Evolutionary conservation across 257 asterid genomes (phyloP), one percentile per base, ranked within the genome.

Genomic region (Fraxinus americana): DNA sequence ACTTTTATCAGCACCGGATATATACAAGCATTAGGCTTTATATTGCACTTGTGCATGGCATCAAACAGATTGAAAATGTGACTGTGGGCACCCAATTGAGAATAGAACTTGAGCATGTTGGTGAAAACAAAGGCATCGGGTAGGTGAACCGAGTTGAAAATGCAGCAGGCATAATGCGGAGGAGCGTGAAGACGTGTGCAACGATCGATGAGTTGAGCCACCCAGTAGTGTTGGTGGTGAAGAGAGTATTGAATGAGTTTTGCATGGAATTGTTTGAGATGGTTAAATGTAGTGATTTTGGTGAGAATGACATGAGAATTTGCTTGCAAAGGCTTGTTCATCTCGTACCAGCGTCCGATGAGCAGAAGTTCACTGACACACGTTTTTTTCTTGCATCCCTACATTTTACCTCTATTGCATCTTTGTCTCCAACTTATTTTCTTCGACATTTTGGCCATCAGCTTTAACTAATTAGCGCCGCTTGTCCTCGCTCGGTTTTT

Each of bases 161-260:
- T 52, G 48, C 75, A 70, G 77, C 74, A 38, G 67, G 84, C 57
- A 77, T 91, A 89, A 25, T 75, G 32, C 8, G 86, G 85, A 23
- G 97, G 90, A 57, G 94, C 94, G 80, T 82, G 90, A 35, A 83
- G 77, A 82, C 92, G 90, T 78, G 91, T 83, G 86, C 92, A 91
- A 50, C 72, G 80, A 29, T 67, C 77, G 38, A 89, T 73, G 83
- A 91, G 89, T 38, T 76, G 89, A 52, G 89, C 83, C 82, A 79
- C 90, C 90, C 92, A 91, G 78, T 71, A 78, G 29, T 74, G 65
- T 5, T 39, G 79, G 76, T 45, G 72, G 78, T 83, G 88, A 73
- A 85, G 89, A 67, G 91, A 86, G 34, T 74, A 74, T 17, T 77
- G 90, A 75, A 91, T 50, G 86, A 91, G 87, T 10, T 85, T 90